Evolutionary conservation across 2,329 filamentous ascomycete genomes (phyloP), one percentile per base, ranked within the genome.

Genomic region (Ceratocystis cubensis): DNA sequence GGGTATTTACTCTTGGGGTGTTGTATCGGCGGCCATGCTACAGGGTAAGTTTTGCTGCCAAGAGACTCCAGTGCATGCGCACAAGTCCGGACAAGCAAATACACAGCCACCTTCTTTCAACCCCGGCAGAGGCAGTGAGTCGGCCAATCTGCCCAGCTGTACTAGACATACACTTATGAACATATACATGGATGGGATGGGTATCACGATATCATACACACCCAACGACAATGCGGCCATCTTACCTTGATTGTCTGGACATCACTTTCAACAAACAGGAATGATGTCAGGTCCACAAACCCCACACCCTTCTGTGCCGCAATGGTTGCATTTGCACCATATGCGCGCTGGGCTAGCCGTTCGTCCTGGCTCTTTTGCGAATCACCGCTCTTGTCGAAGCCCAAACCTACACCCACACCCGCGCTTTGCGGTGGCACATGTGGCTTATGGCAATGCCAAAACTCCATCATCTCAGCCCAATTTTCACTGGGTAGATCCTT

Each of bases 381-480:
- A 41, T 37, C n/a, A 2, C 22, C 20, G 48, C 22, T 15, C 37
- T 3, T 13, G 37, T 41, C 37, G 37, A 41, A 13, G 37, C 37
- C 37, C 37, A 15, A 41, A 2, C 10, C 37, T 13, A 41, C 37
- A 41, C 37, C 48, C 22, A 15, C 22, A 28, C 25, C 48, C 48
- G 48, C 48, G 25, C 22, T 10, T 25, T 74, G 70, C 20, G 75
- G 75, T 69, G 84, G 79, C 66, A 85, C 79, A 69, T 86, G 81
- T 48, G 95, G 94, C 75, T 97, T 97, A 75, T 99, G 94, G 73
- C 94, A 99, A 75, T 99, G 95, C 94, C 94, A 99, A 71, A 99
- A 96, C 75, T 99, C 95, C 94, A 99, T 99, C 92, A 99, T 96
- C 77, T 99, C 94, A 0, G 94, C 95, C 94, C 94, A 99, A 72